These are phyloP conservation scores for Aspergillus pseudotamarii DNA, from an alignment of 2,329 filamentous ascomycete genomes.

Conservation along the genomic window DNA sequence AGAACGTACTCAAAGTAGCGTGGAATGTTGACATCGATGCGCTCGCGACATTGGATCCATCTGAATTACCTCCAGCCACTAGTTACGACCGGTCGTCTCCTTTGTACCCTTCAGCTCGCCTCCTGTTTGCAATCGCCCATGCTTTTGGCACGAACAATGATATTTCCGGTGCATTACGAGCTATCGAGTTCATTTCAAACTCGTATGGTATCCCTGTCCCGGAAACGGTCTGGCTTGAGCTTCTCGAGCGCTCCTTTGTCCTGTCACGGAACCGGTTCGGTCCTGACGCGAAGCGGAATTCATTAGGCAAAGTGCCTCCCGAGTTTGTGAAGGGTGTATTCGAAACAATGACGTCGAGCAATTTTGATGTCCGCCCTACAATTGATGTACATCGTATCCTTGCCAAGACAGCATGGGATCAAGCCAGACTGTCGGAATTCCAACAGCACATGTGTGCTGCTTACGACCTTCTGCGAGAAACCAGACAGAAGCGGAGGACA, in stretches of 20 bases:
- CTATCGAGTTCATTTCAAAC: slow-evolving; percentile 65
- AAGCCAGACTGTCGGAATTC: slow-evolving; percentile 23
- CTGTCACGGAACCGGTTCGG: slow-evolving; percentile 50
- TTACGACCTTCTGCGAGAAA: slow-evolving; percentile 33
- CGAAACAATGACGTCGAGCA: slow-evolving; percentile 60
- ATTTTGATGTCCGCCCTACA: slow-evolving; percentile 59
- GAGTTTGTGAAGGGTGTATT: slow-evolving; percentile 58
- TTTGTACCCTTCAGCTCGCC: slow-evolving; percentile 58
- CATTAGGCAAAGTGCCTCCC: slow-evolving; percentile 39
- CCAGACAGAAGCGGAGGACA: slow-evolving; percentile 29
- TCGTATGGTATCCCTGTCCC: slow-evolving; percentile 63
- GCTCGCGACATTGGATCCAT: slow-evolving; percentile 39
- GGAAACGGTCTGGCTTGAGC: slow-evolving; percentile 62
- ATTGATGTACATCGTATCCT: slow-evolving; percentile 56
- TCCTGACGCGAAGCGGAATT: slow-evolving; percentile 28
- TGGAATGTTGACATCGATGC: slow-evolving; percentile 58
- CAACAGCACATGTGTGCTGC: slow-evolving; percentile 31
- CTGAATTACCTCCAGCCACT: slow-evolving; percentile 37
- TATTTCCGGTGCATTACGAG: slow-evolving; percentile 59
- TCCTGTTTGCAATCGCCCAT: slow-evolving; percentile 70
- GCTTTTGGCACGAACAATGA: slow-evolving; percentile 68
- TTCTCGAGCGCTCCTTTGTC: slow-evolving; percentile 70
- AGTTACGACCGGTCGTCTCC: slow-evolving; percentile 53
- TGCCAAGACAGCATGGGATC: slow-evolving; percentile 31
- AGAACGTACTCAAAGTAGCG: slow-evolving; percentile 52